These are phyloP conservation scores for Mucor indicus DNA, from an alignment of 371 early-diverging fungal genomes.

Conservation along the genomic window DNA sequence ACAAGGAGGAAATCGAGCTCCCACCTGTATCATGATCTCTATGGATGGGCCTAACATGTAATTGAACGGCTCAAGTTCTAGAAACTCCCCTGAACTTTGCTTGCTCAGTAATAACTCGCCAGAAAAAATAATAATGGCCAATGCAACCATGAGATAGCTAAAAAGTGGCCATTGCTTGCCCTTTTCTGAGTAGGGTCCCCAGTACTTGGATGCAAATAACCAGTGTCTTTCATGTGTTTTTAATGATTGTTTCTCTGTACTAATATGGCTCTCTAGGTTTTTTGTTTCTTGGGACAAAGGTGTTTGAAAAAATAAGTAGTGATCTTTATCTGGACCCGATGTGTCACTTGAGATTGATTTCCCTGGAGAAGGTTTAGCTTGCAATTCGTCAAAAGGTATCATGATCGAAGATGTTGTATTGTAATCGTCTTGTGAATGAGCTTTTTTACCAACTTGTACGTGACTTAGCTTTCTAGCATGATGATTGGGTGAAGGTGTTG, in stretches of 20 bases:
- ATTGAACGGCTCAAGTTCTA: constrained; percentile 50
- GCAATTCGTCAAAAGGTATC: constrained; percentile 1
- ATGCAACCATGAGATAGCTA: constrained; percentile 8
- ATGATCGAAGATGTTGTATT: constrained; percentile 1
- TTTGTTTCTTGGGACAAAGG: no score
- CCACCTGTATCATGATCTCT: constrained; percentile 43
- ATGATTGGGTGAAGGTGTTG: constrained; percentile 43
- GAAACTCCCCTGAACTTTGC: constrained; percentile 20
- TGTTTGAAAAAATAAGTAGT: no score
- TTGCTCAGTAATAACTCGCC: constrained; percentile 17
- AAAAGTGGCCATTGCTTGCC: constrained; percentile 17
- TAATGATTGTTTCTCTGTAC: background rate
- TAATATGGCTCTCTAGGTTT: no score
- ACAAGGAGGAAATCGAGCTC: constrained; percentile 60
- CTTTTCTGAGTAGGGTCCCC: constrained; percentile 5
- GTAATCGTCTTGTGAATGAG: constrained; percentile 2
- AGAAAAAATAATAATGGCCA: constrained; percentile 12
- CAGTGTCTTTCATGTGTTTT: background rate
- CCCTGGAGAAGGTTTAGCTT: background rate
- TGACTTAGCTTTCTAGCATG: constrained; percentile 15
- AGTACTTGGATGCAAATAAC: background rate
- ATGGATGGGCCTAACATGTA: constrained; percentile 55
- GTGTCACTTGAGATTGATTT: background rate
- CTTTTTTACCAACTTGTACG: constrained; percentile 15
- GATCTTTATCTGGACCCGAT: background rate